Evolutionary conservation across 179 eudicot genomes (phyloP).

Genomic region (Carnegiea gigantea): DNA sequence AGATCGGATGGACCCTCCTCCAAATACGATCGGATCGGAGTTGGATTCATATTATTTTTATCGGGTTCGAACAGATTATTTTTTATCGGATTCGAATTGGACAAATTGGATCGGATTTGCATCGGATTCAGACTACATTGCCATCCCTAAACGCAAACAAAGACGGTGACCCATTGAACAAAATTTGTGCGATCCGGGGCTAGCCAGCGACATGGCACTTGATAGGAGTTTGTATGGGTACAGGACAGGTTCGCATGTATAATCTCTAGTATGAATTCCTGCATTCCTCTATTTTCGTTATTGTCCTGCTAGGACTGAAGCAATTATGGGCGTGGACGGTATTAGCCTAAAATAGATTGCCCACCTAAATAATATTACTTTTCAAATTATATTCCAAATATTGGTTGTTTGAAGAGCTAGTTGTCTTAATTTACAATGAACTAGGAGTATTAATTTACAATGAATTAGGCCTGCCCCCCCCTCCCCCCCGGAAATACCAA

Average conservation of each 20-base stretch:
- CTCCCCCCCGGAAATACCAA: no score
- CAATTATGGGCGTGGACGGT: neutral
- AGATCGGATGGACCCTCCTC: no score
- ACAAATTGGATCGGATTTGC: no score
- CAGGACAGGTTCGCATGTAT: neutral
- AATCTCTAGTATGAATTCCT: neutral
- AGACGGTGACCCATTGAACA: neutral
- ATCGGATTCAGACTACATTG: no score
- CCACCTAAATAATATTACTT: neutral
- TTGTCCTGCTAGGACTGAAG: neutral
- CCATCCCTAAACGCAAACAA: neutral
- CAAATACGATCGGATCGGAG: no score
- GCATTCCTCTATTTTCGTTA: neutral
- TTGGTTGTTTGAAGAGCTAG: neutral
- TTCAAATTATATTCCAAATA: neutral
- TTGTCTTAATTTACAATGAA: neutral
- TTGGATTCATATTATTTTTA: no score
- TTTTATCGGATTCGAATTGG: no score
- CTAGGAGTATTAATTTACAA: neutral
- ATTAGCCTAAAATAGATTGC: neutral
- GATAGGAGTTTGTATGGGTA: neutral
- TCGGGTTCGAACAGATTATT: no score
- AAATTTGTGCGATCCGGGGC: neutral
- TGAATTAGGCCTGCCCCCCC: neutral
- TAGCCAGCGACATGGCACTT: neutral